A percentile compares a stretch with the other conserved stretches of the same genome.
These are phyloP conservation scores for Aspergillus bombycis DNA, from an alignment of 2,329 filamentous ascomycete species.

Conservation along the genomic window DNA sequence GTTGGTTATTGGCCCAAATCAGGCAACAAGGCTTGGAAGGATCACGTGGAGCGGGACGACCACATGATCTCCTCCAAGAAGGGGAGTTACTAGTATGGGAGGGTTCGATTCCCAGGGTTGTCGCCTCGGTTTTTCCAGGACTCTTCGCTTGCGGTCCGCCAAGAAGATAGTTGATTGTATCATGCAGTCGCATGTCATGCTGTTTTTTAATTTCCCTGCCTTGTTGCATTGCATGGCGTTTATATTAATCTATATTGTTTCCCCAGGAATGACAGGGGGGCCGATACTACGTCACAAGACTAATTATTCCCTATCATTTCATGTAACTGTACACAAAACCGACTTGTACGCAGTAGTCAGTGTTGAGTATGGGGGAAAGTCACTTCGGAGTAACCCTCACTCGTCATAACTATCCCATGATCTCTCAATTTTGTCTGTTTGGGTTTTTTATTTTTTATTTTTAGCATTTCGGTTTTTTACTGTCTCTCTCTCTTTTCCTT, in stretches of 20 bases:
- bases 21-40: neutral
- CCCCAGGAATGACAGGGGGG: neutral
- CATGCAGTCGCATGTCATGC: neutral
- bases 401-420: neutral
- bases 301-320: neutral
- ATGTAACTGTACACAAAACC: constrained; percentile 4
- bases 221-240: constrained; percentile 1
- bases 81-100: neutral
- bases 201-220: neutral
- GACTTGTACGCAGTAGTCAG: neutral
- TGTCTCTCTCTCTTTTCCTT: neutral
- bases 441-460: neutral
- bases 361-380: neutral
- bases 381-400: neutral
- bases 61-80: neutral
- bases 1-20: neutral
- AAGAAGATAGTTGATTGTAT: neutral
- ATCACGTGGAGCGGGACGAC: neutral
- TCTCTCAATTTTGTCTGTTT: neutral
- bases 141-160: neutral
- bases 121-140: neutral
- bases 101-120: neutral
- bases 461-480: neutral
- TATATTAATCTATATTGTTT: constrained; percentile 5
- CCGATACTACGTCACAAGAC: neutral